Conservation (phyloP, 768 basidiomycete species). For the Lanmaoa pseudosensibilis region DNA sequence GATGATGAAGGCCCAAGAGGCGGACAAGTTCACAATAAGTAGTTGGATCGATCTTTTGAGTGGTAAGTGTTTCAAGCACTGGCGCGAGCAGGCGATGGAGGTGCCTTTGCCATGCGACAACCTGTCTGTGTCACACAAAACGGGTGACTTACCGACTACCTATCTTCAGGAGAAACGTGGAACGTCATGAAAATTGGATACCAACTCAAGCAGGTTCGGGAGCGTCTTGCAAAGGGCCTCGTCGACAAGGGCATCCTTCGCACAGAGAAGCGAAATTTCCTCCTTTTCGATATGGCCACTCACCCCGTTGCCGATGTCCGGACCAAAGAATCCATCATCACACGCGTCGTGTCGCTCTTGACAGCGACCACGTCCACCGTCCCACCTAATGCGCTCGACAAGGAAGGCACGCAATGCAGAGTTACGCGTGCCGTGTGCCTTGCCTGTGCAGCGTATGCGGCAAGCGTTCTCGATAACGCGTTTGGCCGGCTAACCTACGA, state of each 20-base stretch:
- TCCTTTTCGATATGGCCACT: slow-evolving; percentile 99
- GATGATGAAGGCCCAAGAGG: slow-evolving; percentile 87
- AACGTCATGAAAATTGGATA: slow-evolving; percentile 99
- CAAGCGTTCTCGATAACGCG: slow-evolving; percentile 93
- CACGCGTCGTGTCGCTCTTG: slow-evolving; percentile 73
- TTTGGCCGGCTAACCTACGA: slow-evolving; percentile 88
- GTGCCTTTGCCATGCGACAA: not conserved
- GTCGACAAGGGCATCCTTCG: slow-evolving; percentile 99
- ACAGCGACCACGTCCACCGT: slow-evolving; percentile 81
- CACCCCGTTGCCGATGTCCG: slow-evolving; percentile 95
- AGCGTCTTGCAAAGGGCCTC: slow-evolving; percentile 94
- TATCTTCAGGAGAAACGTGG: slow-evolving; percentile 90
- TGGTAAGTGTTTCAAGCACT: slow-evolving; percentile 46
- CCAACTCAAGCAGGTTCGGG: slow-evolving; percentile 97
- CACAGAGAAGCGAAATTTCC: slow-evolving; percentile 98
- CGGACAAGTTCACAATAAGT: slow-evolving; percentile 60
- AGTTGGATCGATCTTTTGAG: slow-evolving; percentile 95
- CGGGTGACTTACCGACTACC: not conserved
- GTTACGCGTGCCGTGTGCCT: slow-evolving; percentile 79
- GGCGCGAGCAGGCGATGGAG: not conserved
- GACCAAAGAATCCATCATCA: slow-evolving; percentile 82
- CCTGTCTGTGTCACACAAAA: not conserved
- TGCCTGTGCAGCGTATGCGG: slow-evolving; percentile 90
- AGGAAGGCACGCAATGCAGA: slow-evolving; percentile 79
- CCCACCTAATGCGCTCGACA: slow-evolving; percentile 69